A percentile compares a stretch with the other conserved stretches of the same genome.
Evolutionary conservation across 306 rosid species (phyloP).

Genomic region (Nissolia schottii): DNA sequence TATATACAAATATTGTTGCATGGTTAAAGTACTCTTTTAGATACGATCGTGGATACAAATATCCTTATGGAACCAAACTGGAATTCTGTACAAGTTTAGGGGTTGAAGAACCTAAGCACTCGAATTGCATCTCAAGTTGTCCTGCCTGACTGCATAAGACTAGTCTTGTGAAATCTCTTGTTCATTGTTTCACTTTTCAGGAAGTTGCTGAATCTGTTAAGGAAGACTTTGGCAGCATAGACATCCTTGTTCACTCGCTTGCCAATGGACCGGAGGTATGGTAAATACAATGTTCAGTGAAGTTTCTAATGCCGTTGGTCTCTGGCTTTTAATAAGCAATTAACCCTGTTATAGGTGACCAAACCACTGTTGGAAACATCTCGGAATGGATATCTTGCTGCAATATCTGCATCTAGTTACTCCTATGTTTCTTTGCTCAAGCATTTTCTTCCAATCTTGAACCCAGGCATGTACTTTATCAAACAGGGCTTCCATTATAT

Average conservation of each 20-base stretch:
- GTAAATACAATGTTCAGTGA: background rate
- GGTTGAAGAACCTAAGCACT: constrained; percentile 18
- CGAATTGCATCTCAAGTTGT: background rate
- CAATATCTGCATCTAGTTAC: constrained; percentile 93
- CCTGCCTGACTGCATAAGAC: background rate
- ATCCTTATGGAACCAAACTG: background rate
- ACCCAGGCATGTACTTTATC: constrained; percentile 57
- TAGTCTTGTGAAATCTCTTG: background rate
- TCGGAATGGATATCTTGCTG: constrained; percentile 94
- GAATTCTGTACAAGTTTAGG: constrained; percentile 31
- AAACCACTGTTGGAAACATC: constrained; percentile 96
- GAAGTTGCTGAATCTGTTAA: constrained; percentile 89
- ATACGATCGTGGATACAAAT: background rate
- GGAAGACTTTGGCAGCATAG: constrained; percentile 92
- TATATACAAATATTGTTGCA: constrained; percentile 1
- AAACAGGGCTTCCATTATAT: background rate
- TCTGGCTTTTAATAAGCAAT: constrained; percentile 10
- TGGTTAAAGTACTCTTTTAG: constrained; percentile 10
- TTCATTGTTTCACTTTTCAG: constrained; percentile 42
- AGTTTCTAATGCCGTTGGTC: background rate
- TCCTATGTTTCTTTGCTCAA: constrained; percentile 85
- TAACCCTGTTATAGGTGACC: constrained; percentile 53
- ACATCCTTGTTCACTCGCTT: constrained; percentile 98
- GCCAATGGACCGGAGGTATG: constrained; percentile 98
- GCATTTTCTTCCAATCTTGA: constrained; percentile 88